Evolutionary conservation across 495 filamentous ascomycete species (phyloP), one percentile per base, ranked within the genome.

Genomic region (Clavariopsis aquatica): DNA sequence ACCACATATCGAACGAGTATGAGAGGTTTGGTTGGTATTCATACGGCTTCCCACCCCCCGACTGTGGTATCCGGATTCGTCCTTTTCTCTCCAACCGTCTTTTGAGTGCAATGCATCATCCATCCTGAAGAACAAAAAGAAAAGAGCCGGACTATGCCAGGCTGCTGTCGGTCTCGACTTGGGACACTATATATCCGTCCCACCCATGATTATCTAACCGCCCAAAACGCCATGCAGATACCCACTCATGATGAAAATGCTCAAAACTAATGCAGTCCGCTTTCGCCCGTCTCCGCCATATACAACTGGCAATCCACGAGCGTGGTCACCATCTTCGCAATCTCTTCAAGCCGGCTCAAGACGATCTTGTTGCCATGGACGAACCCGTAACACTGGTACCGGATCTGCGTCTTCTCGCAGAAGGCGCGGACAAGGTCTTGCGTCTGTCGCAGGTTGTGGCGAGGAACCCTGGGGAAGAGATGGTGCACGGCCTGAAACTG

Each of bases 401-500:
- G 70, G 43, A 81, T 77, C n/a, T 71, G 69, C 0, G 74, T 78
- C 23, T 80, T 77, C 26, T 70, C 49, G 69, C 78, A 80, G 49
- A 81, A 80, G 52, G 77, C 73, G 41, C 67, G 70, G 3, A 81
- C 78, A 52, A 80, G 62, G 31, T 19, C 46, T 70, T 82, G 80
- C 49, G 74, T 66, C 24, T 65, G 59, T 1, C 80, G 69, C 41
- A 81, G 68, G 56, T 81, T 82, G 53, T 82, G 80, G 36, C 79
- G 60, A 0, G 79, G 78, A 34, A 80, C 73, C 0, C 79, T 62
- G 4, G 78, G 78, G 52, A 81, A 81, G 12, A 81, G 69, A 47
- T 81, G 79, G 56, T 81, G 79, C 13, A 80, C 76, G 1, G 76
- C 78, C 66, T 81, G 79, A 71, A 81, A 81, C 69, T 81, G 79